A percentile compares a stretch with the other conserved stretches of the same genome.
These are phyloP conservation scores for Aphanomyces stellatus DNA, from an alignment of 352 stramenopile species.

Conservation along the genomic window DNA sequence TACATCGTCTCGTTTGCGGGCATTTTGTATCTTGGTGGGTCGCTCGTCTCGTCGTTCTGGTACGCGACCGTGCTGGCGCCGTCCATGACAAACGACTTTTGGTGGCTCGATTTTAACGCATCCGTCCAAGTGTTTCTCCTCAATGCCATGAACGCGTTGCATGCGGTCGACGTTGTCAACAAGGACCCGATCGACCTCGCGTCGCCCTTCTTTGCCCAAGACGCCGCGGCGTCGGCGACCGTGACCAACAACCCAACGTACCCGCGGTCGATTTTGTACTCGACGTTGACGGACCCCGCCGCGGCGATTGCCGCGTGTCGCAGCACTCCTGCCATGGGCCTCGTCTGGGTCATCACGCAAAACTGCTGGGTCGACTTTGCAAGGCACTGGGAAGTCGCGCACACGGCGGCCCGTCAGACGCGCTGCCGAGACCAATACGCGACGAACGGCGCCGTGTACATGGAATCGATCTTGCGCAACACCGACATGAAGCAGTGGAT, in stretches of 20 bases:
- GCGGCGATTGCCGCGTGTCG: background rate
- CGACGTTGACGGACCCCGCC: background rate
- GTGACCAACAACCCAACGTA: background rate
- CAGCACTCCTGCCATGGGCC: background rate
- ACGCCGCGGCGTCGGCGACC: background rate
- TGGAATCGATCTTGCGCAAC: constrained; percentile 7
- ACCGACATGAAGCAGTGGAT: background rate
- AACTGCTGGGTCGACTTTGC: constrained; percentile 11
- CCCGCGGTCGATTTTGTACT: background rate
- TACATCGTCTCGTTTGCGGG: background rate
- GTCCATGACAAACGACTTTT: constrained; percentile 4
- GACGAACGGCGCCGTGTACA: constrained; percentile 1
- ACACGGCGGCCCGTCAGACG: background rate
- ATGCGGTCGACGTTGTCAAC: background rate
- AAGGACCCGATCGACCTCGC: background rate
- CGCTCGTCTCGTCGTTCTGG: background rate
- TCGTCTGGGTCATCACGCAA: constrained; percentile 5
- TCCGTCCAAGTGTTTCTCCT: background rate
- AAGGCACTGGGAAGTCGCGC: background rate
- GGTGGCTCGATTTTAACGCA: constrained; percentile 4
- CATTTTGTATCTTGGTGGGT: background rate
- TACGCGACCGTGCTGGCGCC: background rate
- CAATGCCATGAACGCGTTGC: background rate
- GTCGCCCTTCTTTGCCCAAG: background rate
- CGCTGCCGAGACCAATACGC: background rate